Percentiles rank a stretch among this genome's conserved stretches.
Evolutionary conservation across 106 monocot species (phyloP).

Genomic region (Acorus calamus): DNA sequence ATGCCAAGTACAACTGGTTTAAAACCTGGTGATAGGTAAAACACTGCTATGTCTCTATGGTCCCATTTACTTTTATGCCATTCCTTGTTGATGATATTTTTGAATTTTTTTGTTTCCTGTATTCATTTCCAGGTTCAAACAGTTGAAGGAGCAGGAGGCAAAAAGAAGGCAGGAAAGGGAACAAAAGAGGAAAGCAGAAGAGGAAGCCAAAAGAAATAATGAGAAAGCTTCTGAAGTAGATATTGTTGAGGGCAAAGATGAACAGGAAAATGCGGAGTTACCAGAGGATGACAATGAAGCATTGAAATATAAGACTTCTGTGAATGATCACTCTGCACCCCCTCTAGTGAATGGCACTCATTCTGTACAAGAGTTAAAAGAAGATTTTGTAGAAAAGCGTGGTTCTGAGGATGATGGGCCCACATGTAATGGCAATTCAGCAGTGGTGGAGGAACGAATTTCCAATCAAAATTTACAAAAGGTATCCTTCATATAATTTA

Average conservation of each 20-base stretch:
- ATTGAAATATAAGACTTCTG: neutral
- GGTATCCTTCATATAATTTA: conserved; percentile 4
- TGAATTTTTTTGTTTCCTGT: neutral
- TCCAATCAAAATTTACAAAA: conserved; percentile 2
- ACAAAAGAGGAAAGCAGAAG: conserved; percentile 26
- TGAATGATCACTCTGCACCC: neutral
- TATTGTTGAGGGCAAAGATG: conserved; percentile 6
- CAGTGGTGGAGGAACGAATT: conserved; percentile 3
- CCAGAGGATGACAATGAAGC: neutral
- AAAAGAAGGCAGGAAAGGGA: conserved; percentile 47
- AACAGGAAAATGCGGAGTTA: conserved; percentile 17
- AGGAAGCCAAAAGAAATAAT: neutral
- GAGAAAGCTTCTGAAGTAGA: neutral
- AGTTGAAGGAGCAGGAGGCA: conserved; percentile 69
- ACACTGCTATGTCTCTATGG: neutral
- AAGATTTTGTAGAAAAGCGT: neutral
- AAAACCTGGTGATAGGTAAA: conserved; percentile 56
- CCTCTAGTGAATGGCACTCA: conserved; percentile 2
- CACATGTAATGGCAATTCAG: neutral
- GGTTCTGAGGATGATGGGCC: conserved; percentile 5
- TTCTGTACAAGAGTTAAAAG: conserved; percentile 4
- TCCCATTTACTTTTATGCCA: neutral
- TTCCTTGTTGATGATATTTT: neutral
- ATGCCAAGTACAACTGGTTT: conserved; percentile 17
- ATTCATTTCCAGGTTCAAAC: conserved; percentile 54